Base-by-base conservation (phyloP, 2,329 filamentous ascomycete species). In the Aspergillus candidus region DNA sequence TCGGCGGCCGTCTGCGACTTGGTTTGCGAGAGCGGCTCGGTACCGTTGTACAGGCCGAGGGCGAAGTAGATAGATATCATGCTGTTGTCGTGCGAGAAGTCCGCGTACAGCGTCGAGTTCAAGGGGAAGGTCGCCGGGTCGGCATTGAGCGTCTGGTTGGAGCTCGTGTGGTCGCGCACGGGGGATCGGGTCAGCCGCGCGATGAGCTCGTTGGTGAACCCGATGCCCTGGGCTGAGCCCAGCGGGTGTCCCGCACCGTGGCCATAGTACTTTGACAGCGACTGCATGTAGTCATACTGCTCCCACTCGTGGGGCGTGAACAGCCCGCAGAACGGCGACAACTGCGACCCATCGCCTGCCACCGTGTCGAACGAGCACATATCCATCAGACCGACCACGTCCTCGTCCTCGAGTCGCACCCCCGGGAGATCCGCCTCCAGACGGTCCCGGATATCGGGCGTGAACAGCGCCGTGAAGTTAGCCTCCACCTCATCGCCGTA, bases 11-110 rank as follows among this genome's bases (percentile, higher is more conserved):
- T 71, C 17, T 73, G 75, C 2, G 76, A 73, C 17, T 84, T 71
- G 3, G 70, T 71, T 17, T 73, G 75, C 2, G 76, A 73, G 17
- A 84, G 68, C 10, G 75, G 70, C 11, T 61, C 57, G 0, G 80
- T 87, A 35, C 66, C 68, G 53, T 89, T 86, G 68, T 88, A 94
- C 18, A 95, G 69, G 0, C 88, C 86, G 51, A 96, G 61, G 0
- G 88, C 88, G 4, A 80, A 81, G 60, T 86, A 86, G 6, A 94
- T 80, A 6, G 78, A 77, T 27, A 79, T 80, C 81, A 96, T 88
- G 60, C 85, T 82, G 63, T 94, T 95, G 67, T 96, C 90, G 66
- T 96, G 90, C 50, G 83, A 87, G 61, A 96, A 95, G 66, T 96
- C 90, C 0, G 88, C 89, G 59, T 94, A 96, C 1, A 95, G 68